These are phyloP conservation scores for Aspergillus leporis DNA, from an alignment of 495 filamentous ascomycete species.

Conservation along the genomic window DNA sequence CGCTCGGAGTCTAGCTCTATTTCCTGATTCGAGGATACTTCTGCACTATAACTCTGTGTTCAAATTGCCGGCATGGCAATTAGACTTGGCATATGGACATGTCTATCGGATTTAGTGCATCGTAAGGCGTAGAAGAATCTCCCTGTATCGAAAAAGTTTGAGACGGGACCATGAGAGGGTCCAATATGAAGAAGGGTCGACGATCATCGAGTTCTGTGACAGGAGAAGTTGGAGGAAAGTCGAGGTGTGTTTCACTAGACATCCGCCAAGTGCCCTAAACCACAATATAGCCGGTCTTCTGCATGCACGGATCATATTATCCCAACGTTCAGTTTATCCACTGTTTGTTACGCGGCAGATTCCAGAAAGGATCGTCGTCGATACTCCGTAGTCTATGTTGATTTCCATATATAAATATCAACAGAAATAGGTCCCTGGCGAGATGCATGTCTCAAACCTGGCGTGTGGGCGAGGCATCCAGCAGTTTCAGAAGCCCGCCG, in stretches of 20 bases:
- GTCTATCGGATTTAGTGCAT: neutral
- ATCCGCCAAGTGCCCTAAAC: slow-evolving; percentile 5
- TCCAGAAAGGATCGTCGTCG: slow-evolving; percentile 4
- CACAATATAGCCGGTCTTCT: slow-evolving; percentile 1
- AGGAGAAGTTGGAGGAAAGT: slow-evolving; percentile 11
- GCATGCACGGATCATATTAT: slow-evolving; percentile 1
- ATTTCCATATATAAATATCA: neutral
- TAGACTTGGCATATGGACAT: neutral
- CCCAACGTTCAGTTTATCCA: neutral
- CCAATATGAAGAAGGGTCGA: neutral
- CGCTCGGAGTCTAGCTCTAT: slow-evolving; percentile 3
- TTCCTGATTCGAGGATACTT: slow-evolving; percentile 19
- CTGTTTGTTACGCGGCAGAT: neutral
- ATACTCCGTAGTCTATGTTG: neutral
- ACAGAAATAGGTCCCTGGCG: neutral
- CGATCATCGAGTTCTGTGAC: slow-evolving; percentile 7
- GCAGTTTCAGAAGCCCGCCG: neutral
- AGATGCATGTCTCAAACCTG: neutral
- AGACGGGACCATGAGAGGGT: neutral
- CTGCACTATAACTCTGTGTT: neutral
- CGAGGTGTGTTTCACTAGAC: slow-evolving; percentile 7
- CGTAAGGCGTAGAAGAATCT: neutral
- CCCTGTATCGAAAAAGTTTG: neutral
- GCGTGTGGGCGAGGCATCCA: neutral
- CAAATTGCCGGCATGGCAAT: slow-evolving; percentile 1